Evolutionary conservation across 495 filamentous ascomycete genomes (phyloP), one percentile per base, ranked within the genome.

Genomic region (Annulohypoxylon moriforme): DNA sequence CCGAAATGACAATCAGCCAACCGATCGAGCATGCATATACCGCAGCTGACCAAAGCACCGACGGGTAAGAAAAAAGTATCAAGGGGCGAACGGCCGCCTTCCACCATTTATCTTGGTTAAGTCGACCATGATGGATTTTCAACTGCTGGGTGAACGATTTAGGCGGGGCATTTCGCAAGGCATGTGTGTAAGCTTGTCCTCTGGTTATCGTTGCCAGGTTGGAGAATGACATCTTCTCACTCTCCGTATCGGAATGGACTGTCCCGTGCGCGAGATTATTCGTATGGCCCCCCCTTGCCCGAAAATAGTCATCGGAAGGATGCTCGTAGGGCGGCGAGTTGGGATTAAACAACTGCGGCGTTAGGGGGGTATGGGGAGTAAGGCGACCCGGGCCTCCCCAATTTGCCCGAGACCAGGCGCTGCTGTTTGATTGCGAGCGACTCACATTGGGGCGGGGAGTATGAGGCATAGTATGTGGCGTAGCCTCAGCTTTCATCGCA

Each of bases 1-100:
- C 94, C 1, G 96, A 98, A 11, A 98, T 87, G 29, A 98, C 92
- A 66, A 99, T 97, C 47, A 99, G 84, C 96, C 95, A 98, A 16
- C 95, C 94, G n/a, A 98, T 87, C 4, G 92, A 94, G 69, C 96
- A 89, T 0, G 94, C 82, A 78, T 99, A 99, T 31, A 98, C 89
- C 0, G 92, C 85, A 0, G 94, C 83, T 38, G 92, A 95, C 95
- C 95, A 99, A 22, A 99, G 88, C 13, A 99, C 91, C 0, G 92
- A 86, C 0, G 96, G 96, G 75, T 98, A 98, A 1, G 89, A 87
- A 75, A 91, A 97, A 5, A 98, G 85, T 49, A 97, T 89, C 50
- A 98, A 90, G 6, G 96, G 96, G 7, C 94, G 89, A 9, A 90
- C 24, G 11, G 89, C 90, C 4, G 92, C 92, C 60, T 89, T 89